Percentiles rank a stretch among this genome's conserved stretches.
phyloP scores from a whole-genome alignment of 306 rosid genomes.

The Prunus salicina region DNA sequence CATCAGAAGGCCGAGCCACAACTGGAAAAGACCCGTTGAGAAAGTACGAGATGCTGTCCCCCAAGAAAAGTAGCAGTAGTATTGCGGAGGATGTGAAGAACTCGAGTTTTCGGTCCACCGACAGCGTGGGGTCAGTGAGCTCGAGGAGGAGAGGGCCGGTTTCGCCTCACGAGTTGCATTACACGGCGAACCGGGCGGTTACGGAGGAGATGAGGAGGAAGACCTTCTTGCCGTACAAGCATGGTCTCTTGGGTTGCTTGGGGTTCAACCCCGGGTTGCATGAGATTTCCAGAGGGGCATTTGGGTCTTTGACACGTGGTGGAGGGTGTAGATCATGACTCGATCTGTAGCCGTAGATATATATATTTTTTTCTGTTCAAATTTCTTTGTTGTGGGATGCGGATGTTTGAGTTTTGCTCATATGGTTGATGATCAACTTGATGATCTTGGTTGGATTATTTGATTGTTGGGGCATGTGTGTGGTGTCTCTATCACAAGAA shows the following conservation, averaged over 20 bases:
- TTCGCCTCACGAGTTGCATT: slow-evolving; percentile 86
- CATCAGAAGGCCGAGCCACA: slow-evolving; percentile 74
- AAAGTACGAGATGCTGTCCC: slow-evolving; percentile 40
- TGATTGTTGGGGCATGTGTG: neutral
- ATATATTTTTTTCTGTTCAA: neutral
- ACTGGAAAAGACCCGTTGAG: slow-evolving; percentile 52
- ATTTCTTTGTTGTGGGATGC: neutral
- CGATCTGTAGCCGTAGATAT: neutral
- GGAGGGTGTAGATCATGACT: slow-evolving; percentile 29
- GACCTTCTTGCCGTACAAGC: slow-evolving; percentile 84
- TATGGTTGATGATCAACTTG: no score
- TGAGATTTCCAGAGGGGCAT: slow-evolving; percentile 37
- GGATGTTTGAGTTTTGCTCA: neutral
- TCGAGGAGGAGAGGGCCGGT: slow-evolving; percentile 59
- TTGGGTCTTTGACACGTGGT: slow-evolving; percentile 66
- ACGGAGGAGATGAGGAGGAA: slow-evolving; percentile 86
- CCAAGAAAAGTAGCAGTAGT: slow-evolving; percentile 34
- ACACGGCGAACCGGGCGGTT: slow-evolving; percentile 82
- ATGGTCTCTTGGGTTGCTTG: slow-evolving; percentile 78
- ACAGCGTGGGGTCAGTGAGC: slow-evolving; percentile 58
- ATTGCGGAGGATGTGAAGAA: slow-evolving; percentile 47
- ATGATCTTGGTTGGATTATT: slow-evolving; percentile 11
- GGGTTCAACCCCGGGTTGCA: slow-evolving; percentile 64
- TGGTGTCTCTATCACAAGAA: neutral
- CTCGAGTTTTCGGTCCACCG: slow-evolving; percentile 73